Conservation (phyloP, 2,329 filamentous ascomycete genomes). For the Fusarium burgessii region DNA sequence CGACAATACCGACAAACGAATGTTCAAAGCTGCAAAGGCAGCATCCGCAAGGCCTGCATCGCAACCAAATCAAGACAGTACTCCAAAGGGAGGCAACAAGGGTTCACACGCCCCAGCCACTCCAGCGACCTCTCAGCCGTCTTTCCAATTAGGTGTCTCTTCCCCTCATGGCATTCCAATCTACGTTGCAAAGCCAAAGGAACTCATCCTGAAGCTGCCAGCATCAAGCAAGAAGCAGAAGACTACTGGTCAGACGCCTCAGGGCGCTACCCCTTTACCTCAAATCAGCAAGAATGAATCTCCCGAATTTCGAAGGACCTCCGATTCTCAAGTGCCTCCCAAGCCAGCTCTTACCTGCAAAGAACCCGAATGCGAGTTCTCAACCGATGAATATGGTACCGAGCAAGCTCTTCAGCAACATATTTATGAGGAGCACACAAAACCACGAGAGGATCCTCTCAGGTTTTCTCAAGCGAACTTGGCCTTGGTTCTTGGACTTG, state of each 20-base stretch:
- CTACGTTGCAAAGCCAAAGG: constrained; percentile 63
- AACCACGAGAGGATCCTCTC: constrained; percentile 65
- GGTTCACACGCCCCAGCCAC: constrained; percentile 65
- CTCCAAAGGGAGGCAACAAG: constrained; percentile 56
- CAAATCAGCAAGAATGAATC: constrained; percentile 61
- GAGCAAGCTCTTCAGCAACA: constrained; percentile 67
- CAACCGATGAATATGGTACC: constrained; percentile 61
- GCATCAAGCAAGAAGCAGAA: constrained; percentile 69
- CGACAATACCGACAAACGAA: no score
- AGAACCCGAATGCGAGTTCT: constrained; percentile 66
- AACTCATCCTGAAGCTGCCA: constrained; percentile 69
- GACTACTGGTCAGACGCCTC: constrained; percentile 55
- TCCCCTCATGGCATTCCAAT: constrained; percentile 71
- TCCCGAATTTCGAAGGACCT: constrained; percentile 56
- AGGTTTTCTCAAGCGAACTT: constrained; percentile 66
- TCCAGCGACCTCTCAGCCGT: constrained; percentile 68
- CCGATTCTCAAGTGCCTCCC: constrained; percentile 48
- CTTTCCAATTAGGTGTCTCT: constrained; percentile 65
- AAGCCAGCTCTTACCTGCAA: constrained; percentile 63
- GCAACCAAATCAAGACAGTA: constrained; percentile 59
- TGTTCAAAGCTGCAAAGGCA: no score
- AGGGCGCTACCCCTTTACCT: constrained; percentile 60
- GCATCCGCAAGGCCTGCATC: constrained; percentile 63
- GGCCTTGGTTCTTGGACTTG: constrained; percentile 62
- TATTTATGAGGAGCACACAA: constrained; percentile 69